phyloP scores from a whole-genome alignment of 2,329 filamentous ascomycete species.

The Aspergillus nomiae region DNA sequence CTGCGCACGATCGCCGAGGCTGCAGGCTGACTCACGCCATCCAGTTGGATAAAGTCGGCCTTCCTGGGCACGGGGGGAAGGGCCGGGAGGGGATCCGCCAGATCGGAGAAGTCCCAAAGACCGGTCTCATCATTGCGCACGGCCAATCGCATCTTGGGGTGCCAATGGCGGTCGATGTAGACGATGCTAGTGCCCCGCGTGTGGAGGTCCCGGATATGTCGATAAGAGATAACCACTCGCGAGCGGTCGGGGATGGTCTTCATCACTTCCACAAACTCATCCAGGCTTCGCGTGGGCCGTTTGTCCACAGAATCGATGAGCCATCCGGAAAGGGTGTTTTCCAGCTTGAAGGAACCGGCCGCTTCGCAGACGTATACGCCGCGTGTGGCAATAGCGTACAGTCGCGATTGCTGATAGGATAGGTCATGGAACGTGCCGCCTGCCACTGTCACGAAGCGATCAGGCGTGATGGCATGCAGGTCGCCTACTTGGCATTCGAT shows the following conservation, averaged over 20 bases:
- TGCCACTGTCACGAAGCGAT: conserved; percentile 91
- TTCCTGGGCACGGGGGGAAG: conserved; percentile 71
- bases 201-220: conserved; percentile 91
- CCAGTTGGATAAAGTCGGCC: conserved; percentile 88
- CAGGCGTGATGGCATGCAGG: conserved; percentile 90
- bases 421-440: conserved; percentile 94
- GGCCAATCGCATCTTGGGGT: conserved; percentile 89
- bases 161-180: conserved; percentile 93
- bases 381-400: conserved; percentile 88
- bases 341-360: conserved; percentile 91
- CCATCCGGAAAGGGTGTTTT: conserved; percentile 89
- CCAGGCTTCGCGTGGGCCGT: conserved; percentile 82
- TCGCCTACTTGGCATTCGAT: conserved; percentile 85
- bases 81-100: conserved; percentile 78
- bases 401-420: conserved; percentile 95
- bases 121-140: conserved; percentile 87
- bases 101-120: conserved; percentile 89
- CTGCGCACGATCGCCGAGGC: conserved; percentile 93
- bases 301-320: conserved; percentile 91
- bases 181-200: conserved; percentile 91
- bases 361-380: conserved; percentile 96
- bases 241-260: conserved; percentile 78
- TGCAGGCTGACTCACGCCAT: conserved; percentile 82
- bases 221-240: conserved; percentile 90
- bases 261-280: conserved; percentile 89